phyloP scores from a whole-genome alignment of 441 rosid species.

The Aleurites moluccanus region DNA sequence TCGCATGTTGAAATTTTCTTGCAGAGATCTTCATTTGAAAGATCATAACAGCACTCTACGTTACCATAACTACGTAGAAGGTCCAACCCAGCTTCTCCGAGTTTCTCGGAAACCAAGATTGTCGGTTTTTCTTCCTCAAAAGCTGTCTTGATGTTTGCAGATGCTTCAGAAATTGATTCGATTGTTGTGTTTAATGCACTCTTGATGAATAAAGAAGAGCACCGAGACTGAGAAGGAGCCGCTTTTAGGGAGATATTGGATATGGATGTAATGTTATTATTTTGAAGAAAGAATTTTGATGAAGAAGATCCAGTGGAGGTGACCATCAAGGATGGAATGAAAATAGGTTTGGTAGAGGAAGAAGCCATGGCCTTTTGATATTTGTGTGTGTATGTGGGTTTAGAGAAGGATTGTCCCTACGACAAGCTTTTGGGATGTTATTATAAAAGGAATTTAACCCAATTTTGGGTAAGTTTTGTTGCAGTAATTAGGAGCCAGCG shows the following conservation, averaged over 20 bases:
- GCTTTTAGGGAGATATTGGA: constrained; percentile 26
- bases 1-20: constrained; percentile 68
- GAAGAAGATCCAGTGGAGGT: constrained; percentile 25
- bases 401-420: neutral
- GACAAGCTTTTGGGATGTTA: neutral
- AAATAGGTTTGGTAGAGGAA: constrained; percentile 26
- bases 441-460: neutral
- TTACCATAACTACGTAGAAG: constrained; percentile 54
- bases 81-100: constrained; percentile 71
- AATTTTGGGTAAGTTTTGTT: neutral
- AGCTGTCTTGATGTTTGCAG: neutral
- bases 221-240: neutral
- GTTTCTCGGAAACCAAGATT: constrained; percentile 80
- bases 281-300: constrained; percentile 26
- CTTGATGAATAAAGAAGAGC: neutral
- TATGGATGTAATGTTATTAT: constrained; percentile 10
- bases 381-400: neutral
- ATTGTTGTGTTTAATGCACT: neutral
- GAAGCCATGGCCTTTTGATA: constrained; percentile 19
- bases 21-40: constrained; percentile 67
- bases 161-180: constrained; percentile 9
- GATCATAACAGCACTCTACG: constrained; percentile 71
- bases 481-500: neutral
- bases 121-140: constrained; percentile 40
- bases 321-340: constrained; percentile 16